Evolutionary conservation across 441 rosid genomes (phyloP).

Genomic region (Corymbia citriodora): DNA sequence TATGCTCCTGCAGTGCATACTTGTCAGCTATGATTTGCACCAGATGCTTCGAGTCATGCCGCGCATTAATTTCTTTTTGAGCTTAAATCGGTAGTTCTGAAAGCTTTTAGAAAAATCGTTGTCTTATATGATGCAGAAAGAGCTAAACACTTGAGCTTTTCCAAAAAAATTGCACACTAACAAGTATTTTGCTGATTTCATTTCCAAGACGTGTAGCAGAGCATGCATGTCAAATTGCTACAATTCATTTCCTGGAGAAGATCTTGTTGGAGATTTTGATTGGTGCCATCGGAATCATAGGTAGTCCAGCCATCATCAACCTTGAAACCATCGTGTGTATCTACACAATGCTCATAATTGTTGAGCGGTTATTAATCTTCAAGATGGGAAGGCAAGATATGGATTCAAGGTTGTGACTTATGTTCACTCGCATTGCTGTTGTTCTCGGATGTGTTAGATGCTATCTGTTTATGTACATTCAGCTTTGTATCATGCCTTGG

Average conservation of each 20-base stretch:
- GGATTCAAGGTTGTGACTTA: fast-evolving
- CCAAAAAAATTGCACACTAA: not conserved
- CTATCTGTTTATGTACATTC: not conserved
- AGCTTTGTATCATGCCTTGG: fast-evolving
- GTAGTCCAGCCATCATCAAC: fast-evolving
- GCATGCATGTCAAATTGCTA: not conserved
- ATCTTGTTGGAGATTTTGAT: fast-evolving
- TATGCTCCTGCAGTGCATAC: not conserved
- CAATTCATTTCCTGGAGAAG: fast-evolving
- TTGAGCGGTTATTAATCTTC: not conserved
- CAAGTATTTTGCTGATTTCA: not conserved
- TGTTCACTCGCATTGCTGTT: fast-evolving
- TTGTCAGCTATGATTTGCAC: not conserved
- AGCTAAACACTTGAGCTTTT: not conserved
- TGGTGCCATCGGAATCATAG: fast-evolving
- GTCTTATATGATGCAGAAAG: no score
- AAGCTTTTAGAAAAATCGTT: not conserved
- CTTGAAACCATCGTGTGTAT: fast-evolving
- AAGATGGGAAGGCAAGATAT: not conserved
- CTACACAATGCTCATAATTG: fast-evolving
- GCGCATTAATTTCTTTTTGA: not conserved
- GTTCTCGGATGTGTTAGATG: not conserved
- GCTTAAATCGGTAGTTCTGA: not conserved
- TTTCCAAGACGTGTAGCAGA: not conserved
- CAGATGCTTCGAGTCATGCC: no score